Conservation (phyloP, 805 yeast genomes). For the Barnettozyma sp. region DNA sequence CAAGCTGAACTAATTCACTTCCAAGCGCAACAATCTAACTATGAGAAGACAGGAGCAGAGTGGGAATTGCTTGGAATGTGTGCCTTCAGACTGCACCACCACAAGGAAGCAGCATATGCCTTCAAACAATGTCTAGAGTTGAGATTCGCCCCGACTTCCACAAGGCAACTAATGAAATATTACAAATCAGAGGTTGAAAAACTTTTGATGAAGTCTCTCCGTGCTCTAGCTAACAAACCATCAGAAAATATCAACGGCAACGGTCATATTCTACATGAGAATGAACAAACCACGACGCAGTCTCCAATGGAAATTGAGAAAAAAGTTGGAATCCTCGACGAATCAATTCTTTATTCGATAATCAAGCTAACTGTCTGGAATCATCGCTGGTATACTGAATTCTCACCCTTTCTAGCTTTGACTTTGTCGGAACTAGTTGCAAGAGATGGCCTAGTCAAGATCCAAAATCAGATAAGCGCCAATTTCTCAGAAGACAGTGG, state of each 20-base stretch:
- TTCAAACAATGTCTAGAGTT: slow-evolving; percentile 63
- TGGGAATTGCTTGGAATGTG: slow-evolving; percentile 91
- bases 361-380: slow-evolving; percentile 93
- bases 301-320: slow-evolving; percentile 26
- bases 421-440: slow-evolving; percentile 55
- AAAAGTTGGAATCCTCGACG: slow-evolving; percentile 33
- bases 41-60: slow-evolving; percentile 72
- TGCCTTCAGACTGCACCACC: slow-evolving; percentile 79
- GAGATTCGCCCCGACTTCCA: slow-evolving; percentile 76
- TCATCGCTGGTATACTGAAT: slow-evolving; percentile 95
- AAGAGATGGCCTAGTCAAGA: slow-evolving; percentile 73
- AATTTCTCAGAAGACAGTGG: slow-evolving; percentile 53
- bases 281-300: slow-evolving; percentile 4
- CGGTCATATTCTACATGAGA: too few relatives aligned
- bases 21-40: slow-evolving; percentile 78
- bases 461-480: slow-evolving; percentile 65
- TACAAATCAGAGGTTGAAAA: slow-evolving; percentile 44
- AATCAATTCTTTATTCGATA: slow-evolving; percentile 50
- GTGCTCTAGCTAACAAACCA: slow-evolving; percentile 1
- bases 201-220: slow-evolving; percentile 22
- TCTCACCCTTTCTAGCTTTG: slow-evolving; percentile 62
- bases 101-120: slow-evolving; percentile 82
- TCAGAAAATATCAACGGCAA: neutral
- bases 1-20: slow-evolving; percentile 86
- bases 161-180: slow-evolving; percentile 63